A percentile compares a stretch with the other conserved stretches of the same genome.
Evolutionary conservation across 495 filamentous ascomycete species (phyloP).

Genomic region (Aspergillus heteromorphus): DNA sequence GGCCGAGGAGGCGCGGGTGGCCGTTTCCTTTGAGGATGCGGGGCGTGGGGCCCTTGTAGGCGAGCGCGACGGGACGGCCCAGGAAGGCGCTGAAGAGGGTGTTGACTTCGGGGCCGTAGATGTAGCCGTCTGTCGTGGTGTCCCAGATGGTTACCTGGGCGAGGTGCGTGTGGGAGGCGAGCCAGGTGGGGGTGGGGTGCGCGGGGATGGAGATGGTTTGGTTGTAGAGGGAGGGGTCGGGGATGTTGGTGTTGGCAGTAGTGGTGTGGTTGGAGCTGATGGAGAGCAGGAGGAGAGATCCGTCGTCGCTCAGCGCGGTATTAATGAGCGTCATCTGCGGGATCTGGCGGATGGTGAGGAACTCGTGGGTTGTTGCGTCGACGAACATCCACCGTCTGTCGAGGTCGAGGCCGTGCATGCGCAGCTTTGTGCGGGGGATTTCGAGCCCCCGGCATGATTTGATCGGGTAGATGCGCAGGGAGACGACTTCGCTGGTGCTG

Average conservation of each 20-base stretch:
- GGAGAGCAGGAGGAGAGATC: conserved; percentile 19
- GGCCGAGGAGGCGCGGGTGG: conserved; percentile 28
- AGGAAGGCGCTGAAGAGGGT: conserved; percentile 31
- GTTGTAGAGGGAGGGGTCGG: neutral
- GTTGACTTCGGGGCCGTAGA: conserved; percentile 31
- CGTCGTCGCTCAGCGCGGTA: conserved; percentile 28
- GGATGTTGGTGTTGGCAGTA: no score
- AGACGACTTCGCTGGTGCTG: conserved; percentile 26
- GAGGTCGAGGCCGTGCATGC: conserved; percentile 69
- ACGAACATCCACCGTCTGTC: conserved; percentile 60
- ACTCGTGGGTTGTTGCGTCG: conserved; percentile 30
- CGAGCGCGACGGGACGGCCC: conserved; percentile 27
- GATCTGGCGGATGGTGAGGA: conserved; percentile 42
- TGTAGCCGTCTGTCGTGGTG: conserved; percentile 34
- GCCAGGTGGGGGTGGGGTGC: conserved; percentile 27
- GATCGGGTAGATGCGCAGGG: conserved; percentile 77
- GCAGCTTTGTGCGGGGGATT: conserved; percentile 56
- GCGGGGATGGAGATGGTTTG: conserved; percentile 27
- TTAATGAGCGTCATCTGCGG: conserved; percentile 39
- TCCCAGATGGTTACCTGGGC: conserved; percentile 35
- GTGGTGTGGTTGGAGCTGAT: no score
- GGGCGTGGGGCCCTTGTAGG: conserved; percentile 39
- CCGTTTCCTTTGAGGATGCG: conserved; percentile 39
- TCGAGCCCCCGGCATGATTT: conserved; percentile 84
- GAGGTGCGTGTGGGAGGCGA: conserved; percentile 26